Conservation (phyloP, 805 yeast species). For the Wickerhamiella parazyma region DNA sequence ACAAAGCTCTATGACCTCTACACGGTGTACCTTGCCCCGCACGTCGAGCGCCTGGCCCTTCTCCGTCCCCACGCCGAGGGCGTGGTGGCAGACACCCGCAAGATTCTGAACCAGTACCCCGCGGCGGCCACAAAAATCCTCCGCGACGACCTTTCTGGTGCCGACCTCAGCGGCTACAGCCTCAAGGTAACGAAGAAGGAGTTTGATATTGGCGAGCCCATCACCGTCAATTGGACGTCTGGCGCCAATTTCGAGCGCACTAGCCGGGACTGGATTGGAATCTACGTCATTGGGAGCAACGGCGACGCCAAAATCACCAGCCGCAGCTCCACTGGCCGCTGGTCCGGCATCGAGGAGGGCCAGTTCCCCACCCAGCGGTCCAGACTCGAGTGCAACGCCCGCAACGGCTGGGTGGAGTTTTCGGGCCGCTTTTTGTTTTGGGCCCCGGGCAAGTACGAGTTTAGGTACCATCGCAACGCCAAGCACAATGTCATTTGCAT, state of each 20-base stretch:
- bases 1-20: conserved; percentile 29
- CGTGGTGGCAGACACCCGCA: conserved; percentile 23
- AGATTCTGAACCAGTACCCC: conserved; percentile 28
- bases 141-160: conserved; percentile 18
- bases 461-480: conserved; percentile 54
- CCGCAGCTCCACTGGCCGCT: conserved; percentile 12
- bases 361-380: conserved; percentile 15
- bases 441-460: conserved; percentile 61
- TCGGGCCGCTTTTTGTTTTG: conserved; percentile 37
- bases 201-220: conserved; percentile 36
- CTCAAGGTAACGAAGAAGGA: conserved; percentile 16
- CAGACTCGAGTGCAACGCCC: conserved; percentile 12
- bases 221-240: conserved; percentile 41
- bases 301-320: conserved; percentile 23
- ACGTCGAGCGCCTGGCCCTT: conserved; percentile 10
- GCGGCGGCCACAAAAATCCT: conserved; percentile 24
- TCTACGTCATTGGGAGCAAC: conserved; percentile 51
- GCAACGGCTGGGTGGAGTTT: conserved; percentile 39
- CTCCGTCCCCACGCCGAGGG: conserved; percentile 21
- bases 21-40: conserved; percentile 21
- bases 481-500: conserved; percentile 57
- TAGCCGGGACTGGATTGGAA: conserved; percentile 59
- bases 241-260: conserved; percentile 33
- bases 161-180: conserved; percentile 7
- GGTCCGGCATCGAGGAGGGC: conserved; percentile 10